Percentiles rank a stretch among this genome's conserved stretches.
phyloP scores from a whole-genome alignment of 306 rosid species.

The Morella rubra region DNA sequence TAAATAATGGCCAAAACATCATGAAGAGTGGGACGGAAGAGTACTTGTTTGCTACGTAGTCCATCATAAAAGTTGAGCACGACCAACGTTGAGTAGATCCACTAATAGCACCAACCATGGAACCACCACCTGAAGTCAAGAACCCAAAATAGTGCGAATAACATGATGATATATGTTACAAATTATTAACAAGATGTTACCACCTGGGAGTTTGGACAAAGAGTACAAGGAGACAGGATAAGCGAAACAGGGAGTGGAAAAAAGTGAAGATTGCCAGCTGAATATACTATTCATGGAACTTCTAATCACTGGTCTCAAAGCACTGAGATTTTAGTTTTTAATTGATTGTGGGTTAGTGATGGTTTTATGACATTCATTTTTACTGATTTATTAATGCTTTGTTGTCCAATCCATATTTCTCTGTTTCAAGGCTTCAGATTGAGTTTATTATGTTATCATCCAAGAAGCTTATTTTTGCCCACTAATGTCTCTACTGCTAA shows the following conservation, averaged over 20 bases:
- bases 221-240: neutral
- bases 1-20: neutral
- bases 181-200: neutral
- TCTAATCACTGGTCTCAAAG: no score
- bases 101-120: conserved; percentile 85
- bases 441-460: no score
- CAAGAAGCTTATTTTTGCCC: no score
- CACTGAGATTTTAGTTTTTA: no score
- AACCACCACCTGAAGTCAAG: conserved; percentile 83
- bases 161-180: neutral
- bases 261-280: neutral
- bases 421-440: no score
- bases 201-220: neutral
- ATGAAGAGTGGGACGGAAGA: conserved; percentile 25
- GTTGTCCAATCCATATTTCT: no score
- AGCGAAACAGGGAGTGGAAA: neutral
- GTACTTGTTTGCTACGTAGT: conserved; percentile 79
- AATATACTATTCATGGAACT: no score
- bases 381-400: no score
- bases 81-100: conserved; percentile 94
- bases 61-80: conserved; percentile 99
- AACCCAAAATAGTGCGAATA: conserved; percentile 5
- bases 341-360: no score
- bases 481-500: no score
- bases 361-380: no score